Percentiles rank a stretch among this genome's conserved stretches.
Conservation (phyloP, 2,329 filamentous ascomycete genomes). For the Fusarium sp. region DNA sequence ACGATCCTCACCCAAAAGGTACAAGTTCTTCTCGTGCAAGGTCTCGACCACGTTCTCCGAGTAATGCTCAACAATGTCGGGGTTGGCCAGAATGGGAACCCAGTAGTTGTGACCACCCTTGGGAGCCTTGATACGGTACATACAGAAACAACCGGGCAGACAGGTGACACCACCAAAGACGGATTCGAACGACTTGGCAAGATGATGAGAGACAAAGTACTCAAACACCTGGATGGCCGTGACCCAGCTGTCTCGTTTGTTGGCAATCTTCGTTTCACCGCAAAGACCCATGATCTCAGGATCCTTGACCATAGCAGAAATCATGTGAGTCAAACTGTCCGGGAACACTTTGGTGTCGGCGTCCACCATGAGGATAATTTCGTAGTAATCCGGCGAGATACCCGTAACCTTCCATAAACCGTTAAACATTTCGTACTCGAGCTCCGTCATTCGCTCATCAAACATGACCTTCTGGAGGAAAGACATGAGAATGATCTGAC, state of each 20-base stretch:
- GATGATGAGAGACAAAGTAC: constrained; percentile 98
- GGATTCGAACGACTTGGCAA: constrained; percentile 96
- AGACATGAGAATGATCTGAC: constrained; percentile 98
- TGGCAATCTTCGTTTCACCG: constrained; percentile 99
- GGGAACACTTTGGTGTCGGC: constrained; percentile 99
- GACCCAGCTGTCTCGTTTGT: constrained; percentile 95
- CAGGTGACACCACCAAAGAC: constrained; percentile 99
- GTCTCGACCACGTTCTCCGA: constrained; percentile 99
- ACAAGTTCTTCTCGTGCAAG: constrained; percentile 95
- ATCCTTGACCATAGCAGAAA: constrained; percentile 98
- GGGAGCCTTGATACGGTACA: constrained; percentile 99
- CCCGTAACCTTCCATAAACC: constrained; percentile 98
- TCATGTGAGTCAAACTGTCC: constrained; percentile 97
- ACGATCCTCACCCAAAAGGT: constrained; percentile 92
- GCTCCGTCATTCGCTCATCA: constrained; percentile 98
- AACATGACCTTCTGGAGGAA: constrained; percentile 99
- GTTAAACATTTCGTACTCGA: constrained; percentile 99
- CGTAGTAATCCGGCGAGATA: constrained; percentile 97
- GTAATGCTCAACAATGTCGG: constrained; percentile 98
- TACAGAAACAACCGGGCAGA: constrained; percentile 98
- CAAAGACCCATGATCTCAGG: constrained; percentile 99
- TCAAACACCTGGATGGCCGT: constrained; percentile 99
- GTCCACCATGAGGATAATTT: constrained; percentile 98
- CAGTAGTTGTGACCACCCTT: constrained; percentile 99
- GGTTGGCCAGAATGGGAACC: constrained; percentile 98